Base-by-base conservation (phyloP, 1,284 basidiomycete genomes). In the Pseudozyma sp. region DNA sequence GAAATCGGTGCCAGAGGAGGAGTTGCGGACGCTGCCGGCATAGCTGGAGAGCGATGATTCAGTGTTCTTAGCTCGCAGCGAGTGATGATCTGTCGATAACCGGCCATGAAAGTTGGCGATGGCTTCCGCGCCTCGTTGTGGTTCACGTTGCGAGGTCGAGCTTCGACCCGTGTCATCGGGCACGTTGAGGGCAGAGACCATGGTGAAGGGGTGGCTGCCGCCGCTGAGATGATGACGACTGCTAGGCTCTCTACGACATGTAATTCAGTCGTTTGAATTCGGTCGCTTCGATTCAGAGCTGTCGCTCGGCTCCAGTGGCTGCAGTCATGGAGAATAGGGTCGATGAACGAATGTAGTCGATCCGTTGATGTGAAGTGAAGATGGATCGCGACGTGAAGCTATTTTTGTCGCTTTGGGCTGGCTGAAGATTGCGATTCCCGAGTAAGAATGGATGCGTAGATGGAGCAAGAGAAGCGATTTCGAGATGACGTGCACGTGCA, bases 31-130 rank as follows among this genome's bases (percentile, higher is more conserved):
- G 65, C 65, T 73, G 19, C 61, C 59, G 34, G 65, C 57, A 40
- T 61, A 54, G 65, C 65, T 73, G 31, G 65, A 60, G 3, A 64
- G 52, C 19, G 70, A 68, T 2, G 65, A 35, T 1, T 68, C 65
- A 10, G 44, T 47, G 12, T 61, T 57, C 42, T 55, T 68, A 40
- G 60, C 34, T 16, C 70, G 59, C 13, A 35, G 11, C 21, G 64
- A 60, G 18, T 36, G 43, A 21, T 65, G 65, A 35, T 73, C 70
- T 18, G 65, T 55, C n/a, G 71, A 74, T 19, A 54, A 61, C 31
- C 66, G 71, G 48, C 71, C 61, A 18, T 62, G 69, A 55, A 70
- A 74, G 49, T 74, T 74, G 54, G 66, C 50, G 61, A 74, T 60
- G 14, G 71, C 71, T 40, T 74, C 71, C 12, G 62, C 44, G 14